Evolutionary conservation across 2,329 filamentous ascomycete genomes (phyloP).

Genomic region (Colletotrichum sp.): DNA sequence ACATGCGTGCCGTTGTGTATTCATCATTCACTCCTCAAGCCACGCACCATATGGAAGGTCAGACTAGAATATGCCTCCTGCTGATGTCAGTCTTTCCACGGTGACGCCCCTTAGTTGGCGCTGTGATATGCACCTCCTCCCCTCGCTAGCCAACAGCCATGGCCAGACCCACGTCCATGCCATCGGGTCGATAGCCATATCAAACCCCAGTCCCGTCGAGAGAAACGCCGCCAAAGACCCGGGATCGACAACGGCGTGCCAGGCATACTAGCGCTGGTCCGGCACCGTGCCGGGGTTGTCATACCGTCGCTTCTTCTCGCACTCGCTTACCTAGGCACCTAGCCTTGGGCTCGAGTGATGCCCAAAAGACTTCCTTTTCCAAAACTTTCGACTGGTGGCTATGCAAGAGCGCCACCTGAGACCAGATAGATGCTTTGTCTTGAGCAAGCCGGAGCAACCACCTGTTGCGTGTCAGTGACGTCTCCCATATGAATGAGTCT

Average conservation of each 20-base stretch:
- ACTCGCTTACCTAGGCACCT: neutral
- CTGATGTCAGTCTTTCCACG: neutral
- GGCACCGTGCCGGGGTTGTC: neutral
- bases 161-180: neutral
- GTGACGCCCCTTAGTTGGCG: neutral
- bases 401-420: neutral
- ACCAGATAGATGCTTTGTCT: neutral
- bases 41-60: neutral
- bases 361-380: neutral
- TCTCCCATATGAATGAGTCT: neutral
- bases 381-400: neutral
- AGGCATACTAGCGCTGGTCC: neutral
- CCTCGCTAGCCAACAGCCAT: neutral
- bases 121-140: neutral
- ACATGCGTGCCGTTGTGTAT: neutral
- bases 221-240: neutral
- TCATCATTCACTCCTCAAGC: neutral
- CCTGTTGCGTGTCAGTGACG: neutral
- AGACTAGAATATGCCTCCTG: neutral
- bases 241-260: neutral
- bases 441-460: neutral
- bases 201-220: neutral
- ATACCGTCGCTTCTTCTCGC: neutral
- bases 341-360: neutral
- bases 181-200: neutral